Conservation (phyloP, 2,329 filamentous ascomycete species). For the Epicoccum sorghinum region DNA sequence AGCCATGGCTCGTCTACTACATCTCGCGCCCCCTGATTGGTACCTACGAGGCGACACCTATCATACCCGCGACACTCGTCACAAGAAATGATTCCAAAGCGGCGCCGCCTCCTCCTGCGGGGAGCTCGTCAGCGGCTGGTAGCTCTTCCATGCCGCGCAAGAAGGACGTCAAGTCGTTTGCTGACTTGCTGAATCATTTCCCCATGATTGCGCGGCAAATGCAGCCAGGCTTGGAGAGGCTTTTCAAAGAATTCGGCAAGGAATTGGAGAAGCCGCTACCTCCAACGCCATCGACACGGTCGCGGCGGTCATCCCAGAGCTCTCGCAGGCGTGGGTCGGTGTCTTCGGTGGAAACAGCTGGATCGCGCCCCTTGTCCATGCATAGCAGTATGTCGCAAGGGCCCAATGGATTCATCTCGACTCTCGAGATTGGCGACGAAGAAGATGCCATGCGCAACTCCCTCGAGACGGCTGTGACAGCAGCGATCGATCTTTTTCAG, state of each 20-base stretch:
- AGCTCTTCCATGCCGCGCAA: conserved; percentile 66
- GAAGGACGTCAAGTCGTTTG: conserved; percentile 90
- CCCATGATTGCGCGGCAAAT: conserved; percentile 96
- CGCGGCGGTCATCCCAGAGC: conserved; percentile 39
- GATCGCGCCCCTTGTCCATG: conserved; percentile 36
- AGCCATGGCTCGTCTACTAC: conserved; percentile 96
- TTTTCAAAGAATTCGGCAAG: conserved; percentile 87
- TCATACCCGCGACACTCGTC: conserved; percentile 64
- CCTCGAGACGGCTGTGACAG: conserved; percentile 88
- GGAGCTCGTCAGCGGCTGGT: conserved; percentile 29
- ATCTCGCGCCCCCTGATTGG: conserved; percentile 90
- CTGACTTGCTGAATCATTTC: conserved; percentile 87
- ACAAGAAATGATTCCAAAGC: conserved; percentile 25
- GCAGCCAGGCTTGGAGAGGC: conserved; percentile 85
- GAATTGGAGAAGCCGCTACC: conserved; percentile 86
- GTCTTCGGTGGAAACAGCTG: conserved; percentile 43
- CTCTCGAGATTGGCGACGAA: conserved; percentile 78
- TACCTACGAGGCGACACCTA: conserved; percentile 75
- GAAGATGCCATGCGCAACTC: conserved; percentile 89
- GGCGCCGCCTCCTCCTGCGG: conserved; percentile 9
- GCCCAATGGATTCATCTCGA: conserved; percentile 47
- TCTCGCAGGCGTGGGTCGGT: conserved; percentile 44
- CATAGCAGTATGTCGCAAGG: conserved; percentile 46
- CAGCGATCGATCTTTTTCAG: conserved; percentile 94
- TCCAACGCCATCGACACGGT: conserved; percentile 64